Conservation (phyloP, 371 early-diverging fungal species). For the Mucor irregularis region DNA sequence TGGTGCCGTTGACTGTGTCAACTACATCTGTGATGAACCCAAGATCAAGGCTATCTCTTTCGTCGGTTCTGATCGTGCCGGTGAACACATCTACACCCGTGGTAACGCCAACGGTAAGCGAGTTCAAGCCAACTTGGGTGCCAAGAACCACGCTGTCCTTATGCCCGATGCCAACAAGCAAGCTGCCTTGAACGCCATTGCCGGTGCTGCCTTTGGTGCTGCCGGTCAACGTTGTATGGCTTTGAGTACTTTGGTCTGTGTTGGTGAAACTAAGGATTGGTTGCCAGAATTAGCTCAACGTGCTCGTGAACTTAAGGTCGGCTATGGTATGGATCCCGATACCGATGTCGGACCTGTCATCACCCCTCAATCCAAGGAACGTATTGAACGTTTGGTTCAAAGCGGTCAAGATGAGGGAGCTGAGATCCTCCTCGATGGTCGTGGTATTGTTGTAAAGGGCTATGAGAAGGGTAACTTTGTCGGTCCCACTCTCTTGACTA, state of each 20-base stretch:
- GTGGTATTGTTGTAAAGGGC: conserved; percentile 66
- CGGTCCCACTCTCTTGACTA: conserved; percentile 88
- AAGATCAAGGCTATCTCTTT: conserved; percentile 93
- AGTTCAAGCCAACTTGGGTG: conserved; percentile 95
- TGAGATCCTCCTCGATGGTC: conserved; percentile 85
- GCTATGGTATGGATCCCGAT: conserved; percentile 83
- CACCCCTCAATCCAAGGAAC: conserved; percentile 75
- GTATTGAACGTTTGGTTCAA: conserved; percentile 82
- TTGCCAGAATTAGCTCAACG: conserved; percentile 88
- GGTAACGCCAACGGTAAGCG: conserved; percentile 93
- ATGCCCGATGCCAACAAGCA: conserved; percentile 92
- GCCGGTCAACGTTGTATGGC: conserved; percentile 98
- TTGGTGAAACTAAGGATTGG: conserved; percentile 89
- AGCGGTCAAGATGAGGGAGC: conserved; percentile 93
- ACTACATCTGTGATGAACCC: conserved; percentile 89
- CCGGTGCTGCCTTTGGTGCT: conserved; percentile 96
- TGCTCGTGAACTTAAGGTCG: conserved; percentile 83
- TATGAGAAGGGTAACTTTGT: conserved; percentile 94
- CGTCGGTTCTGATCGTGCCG: conserved; percentile 90
- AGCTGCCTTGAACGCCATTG: conserved; percentile 86
- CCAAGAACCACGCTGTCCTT: conserved; percentile 97
- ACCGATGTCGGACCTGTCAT: conserved; percentile 95
- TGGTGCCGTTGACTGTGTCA: conserved; percentile 87
- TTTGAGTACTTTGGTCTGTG: conserved; percentile 88
- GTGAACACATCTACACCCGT: conserved; percentile 84